Conservation (phyloP, 1,139 yeast species). For the Diutina ranongensis region DNA sequence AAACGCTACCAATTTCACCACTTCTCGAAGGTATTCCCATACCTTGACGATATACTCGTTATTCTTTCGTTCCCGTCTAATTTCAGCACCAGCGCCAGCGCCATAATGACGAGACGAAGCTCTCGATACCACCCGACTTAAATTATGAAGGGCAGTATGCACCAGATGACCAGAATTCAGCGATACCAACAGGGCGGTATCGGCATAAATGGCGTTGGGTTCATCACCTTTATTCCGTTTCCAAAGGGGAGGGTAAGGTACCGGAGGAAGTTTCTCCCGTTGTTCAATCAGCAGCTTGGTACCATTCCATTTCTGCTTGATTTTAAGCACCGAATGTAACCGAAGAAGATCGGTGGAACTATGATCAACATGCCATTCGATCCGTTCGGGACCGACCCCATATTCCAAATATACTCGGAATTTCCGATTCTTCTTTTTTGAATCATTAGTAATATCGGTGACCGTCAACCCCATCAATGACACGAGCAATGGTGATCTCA, state of each 20-base stretch:
- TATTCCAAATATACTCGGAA: conserved; percentile 71
- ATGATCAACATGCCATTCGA: conserved; percentile 72
- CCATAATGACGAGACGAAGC: not conserved
- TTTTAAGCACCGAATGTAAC: conserved; percentile 58
- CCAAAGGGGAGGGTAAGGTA: conserved; percentile 1
- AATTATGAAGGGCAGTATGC: not conserved
- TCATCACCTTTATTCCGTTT: not conserved
- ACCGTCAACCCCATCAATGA: conserved; percentile 61
- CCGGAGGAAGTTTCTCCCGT: not conserved
- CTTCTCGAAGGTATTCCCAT: conserved; percentile 51
- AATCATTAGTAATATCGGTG: conserved; percentile 35
- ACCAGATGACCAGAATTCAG: not conserved
- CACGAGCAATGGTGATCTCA: conserved; percentile 72
- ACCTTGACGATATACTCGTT: conserved; percentile 32
- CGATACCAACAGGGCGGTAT: not conserved
- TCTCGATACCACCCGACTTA: not conserved
- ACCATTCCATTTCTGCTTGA: conserved; percentile 14
- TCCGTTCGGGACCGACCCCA: conserved; percentile 72
- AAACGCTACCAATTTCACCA: conserved; percentile 49
- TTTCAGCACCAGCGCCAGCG: not conserved
- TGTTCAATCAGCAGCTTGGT: not conserved
- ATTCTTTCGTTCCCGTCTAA: conserved; percentile 14
- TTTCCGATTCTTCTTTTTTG: conserved; percentile 36
- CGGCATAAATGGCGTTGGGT: too few relatives aligned
- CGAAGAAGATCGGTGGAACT: conserved; percentile 59